phyloP scores from a whole-genome alignment of 129 eudicot genomes.

The Flaveria robusta region DNA sequence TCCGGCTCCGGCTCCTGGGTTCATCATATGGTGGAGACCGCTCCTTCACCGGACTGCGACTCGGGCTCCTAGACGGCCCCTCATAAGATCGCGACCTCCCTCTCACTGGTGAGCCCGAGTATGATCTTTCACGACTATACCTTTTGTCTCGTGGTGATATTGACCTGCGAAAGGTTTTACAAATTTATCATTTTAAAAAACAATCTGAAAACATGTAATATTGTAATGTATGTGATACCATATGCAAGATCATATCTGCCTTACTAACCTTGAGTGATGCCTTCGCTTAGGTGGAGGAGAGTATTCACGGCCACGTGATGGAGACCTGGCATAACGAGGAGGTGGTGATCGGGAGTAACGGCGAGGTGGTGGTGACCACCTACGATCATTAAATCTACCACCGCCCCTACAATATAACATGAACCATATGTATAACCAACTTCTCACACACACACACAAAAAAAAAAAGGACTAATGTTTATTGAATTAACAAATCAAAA shows the following conservation, averaged over 20 bases:
- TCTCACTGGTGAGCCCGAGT: slow-evolving; percentile 10
- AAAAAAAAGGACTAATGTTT: background rate
- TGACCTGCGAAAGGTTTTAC: background rate
- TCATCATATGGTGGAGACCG: slow-evolving; percentile 27
- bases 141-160: slow-evolving; percentile 22
- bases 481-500: background rate
- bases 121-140: slow-evolving; percentile 20
- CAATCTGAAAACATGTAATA: background rate
- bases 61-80: slow-evolving; percentile 12
- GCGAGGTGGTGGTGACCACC: slow-evolving; percentile 28
- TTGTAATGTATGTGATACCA: too few relatives aligned
- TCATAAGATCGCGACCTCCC: slow-evolving; percentile 24
- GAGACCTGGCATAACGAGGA: slow-evolving; percentile 26
- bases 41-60: slow-evolving; percentile 10
- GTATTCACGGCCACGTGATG: slow-evolving; percentile 25
- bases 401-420: slow-evolving; percentile 18
- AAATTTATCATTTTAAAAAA: background rate
- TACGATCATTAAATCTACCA: slow-evolving; percentile 27
- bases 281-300: slow-evolving; percentile 26
- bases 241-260: too few relatives aligned
- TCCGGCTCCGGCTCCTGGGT: background rate
- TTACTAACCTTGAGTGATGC: slow-evolving; percentile 19
- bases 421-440: background rate
- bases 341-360: slow-evolving; percentile 24
- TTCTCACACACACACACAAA: background rate